A percentile compares a stretch with the other conserved stretches of the same genome.
These are phyloP conservation scores for Talaromyces adpressus DNA, from an alignment of 495 filamentous ascomycete species.

Conservation along the genomic window DNA sequence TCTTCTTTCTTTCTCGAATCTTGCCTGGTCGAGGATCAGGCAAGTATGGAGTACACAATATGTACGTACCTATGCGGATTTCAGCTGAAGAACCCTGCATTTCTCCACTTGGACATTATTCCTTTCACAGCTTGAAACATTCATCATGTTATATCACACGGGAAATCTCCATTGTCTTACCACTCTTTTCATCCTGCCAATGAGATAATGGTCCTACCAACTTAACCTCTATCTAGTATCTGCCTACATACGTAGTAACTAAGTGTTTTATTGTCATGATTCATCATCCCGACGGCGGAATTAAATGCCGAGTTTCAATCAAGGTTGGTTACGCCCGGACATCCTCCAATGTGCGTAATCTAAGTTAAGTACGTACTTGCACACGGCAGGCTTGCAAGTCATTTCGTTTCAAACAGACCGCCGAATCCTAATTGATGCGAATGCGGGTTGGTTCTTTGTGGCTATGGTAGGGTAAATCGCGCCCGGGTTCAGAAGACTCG, in stretches of 20 bases:
- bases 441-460: not conserved
- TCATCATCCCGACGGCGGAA: not conserved
- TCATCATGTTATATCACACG: not conserved
- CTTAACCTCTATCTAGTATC: not conserved
- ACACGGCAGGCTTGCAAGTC: not conserved
- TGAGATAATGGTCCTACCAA: not conserved
- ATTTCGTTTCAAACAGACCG: not conserved
- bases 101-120: not conserved
- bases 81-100: not conserved
- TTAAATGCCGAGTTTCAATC: not conserved
- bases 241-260: not conserved
- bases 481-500: not conserved
- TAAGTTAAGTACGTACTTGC: not conserved
- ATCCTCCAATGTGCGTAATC: not conserved
- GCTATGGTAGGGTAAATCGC: not conserved
- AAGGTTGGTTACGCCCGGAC: not conserved
- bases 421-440: not conserved
- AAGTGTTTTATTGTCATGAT: not conserved
- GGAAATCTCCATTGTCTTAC: not conserved
- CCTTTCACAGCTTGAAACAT: not conserved
- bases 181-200: not conserved
- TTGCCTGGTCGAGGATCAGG: not conserved
- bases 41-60: not conserved
- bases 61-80: not conserved
- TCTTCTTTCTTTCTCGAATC: slow-evolving; percentile 2